Percentiles rank a stretch among this genome's conserved stretches.
These are phyloP conservation scores for Allomyces javanicus DNA, from an alignment of 192 early-diverging fungal species.

Conservation along the genomic window DNA sequence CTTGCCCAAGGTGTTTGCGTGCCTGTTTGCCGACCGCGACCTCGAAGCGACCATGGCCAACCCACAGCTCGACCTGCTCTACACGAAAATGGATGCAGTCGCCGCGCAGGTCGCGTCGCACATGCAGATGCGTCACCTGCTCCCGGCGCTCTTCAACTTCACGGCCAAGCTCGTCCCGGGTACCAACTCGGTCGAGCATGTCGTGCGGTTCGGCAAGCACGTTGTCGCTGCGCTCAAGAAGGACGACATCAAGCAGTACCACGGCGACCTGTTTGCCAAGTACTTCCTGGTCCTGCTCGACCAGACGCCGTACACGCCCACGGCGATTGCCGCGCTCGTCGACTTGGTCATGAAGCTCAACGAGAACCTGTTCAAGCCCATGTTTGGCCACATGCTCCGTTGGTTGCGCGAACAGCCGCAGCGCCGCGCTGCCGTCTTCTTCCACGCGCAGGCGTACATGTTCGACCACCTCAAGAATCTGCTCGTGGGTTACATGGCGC, in stretches of 20 bases:
- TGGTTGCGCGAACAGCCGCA: conserved; percentile 37
- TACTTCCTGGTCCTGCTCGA: conserved; percentile 51
- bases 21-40: conserved; percentile 10
- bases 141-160: conserved; percentile 12
- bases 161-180: conserved; percentile 9
- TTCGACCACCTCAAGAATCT: conserved; percentile 19
- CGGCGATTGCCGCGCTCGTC: conserved; percentile 48
- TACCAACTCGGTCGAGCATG: not conserved
- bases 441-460: conserved; percentile 11
- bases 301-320: conserved; percentile 10
- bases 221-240: conserved; percentile 42
- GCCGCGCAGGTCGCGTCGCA: conserved; percentile 11
- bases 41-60: not conserved
- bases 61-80: conserved; percentile 10
- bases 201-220: conserved; percentile 37
- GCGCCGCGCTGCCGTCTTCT: conserved; percentile 2
- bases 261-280: conserved; percentile 59
- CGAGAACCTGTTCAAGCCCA: conserved; percentile 81
- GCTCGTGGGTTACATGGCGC: conserved; percentile 12
- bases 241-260: conserved; percentile 40
- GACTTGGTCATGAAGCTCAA: conserved; percentile 76
- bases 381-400: conserved; percentile 69
- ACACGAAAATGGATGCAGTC: conserved; percentile 8
- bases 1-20: conserved; percentile 15
- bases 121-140: conserved; percentile 18